phyloP scores from a whole-genome alignment of 345 rosid genomes.

The Hypericum perforatum region DNA sequence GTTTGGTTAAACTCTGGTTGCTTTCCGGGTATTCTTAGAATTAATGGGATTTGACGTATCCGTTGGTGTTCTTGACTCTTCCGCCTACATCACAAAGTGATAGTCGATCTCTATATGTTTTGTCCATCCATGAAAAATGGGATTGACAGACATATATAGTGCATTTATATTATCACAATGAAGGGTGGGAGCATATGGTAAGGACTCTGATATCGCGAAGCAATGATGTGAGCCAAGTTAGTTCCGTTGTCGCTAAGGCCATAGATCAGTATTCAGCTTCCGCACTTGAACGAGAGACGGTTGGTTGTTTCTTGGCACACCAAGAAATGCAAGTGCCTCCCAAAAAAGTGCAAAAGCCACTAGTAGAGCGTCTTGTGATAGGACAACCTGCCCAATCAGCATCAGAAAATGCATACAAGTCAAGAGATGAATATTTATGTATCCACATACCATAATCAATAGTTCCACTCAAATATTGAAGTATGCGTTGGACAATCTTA shows the following conservation, averaged over 20 bases:
- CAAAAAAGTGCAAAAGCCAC: background rate
- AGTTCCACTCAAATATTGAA: conserved; percentile 4
- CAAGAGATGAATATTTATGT: background rate
- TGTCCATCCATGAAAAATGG: conserved; percentile 7
- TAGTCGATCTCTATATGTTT: conserved; percentile 9
- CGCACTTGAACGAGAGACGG: conserved; percentile 5
- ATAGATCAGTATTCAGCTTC: conserved; percentile 3
- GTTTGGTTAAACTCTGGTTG: too few relatives aligned
- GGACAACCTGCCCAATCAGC: too few relatives aligned
- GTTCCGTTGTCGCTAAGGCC: conserved; percentile 3
- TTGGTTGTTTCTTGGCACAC: too few relatives aligned
- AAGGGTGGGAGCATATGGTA: background rate
- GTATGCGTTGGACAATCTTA: background rate
- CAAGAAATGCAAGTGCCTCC: background rate
- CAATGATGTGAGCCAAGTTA: background rate
- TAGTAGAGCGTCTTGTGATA: too few relatives aligned
- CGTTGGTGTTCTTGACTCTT: too few relatives aligned
- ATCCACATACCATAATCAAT: background rate
- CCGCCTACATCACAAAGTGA: conserved; percentile 11
- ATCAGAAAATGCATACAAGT: conserved; percentile 2
- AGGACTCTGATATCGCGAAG: background rate
- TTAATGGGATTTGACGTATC: too few relatives aligned
- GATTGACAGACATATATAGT: conserved; percentile 3
- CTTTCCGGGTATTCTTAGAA: too few relatives aligned
- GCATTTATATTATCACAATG: conserved; percentile 5